Evolutionary conservation across 192 early-diverging fungal genomes (phyloP), one percentile per base, ranked within the genome.

Genomic region (Funneliformis geosporum): DNA sequence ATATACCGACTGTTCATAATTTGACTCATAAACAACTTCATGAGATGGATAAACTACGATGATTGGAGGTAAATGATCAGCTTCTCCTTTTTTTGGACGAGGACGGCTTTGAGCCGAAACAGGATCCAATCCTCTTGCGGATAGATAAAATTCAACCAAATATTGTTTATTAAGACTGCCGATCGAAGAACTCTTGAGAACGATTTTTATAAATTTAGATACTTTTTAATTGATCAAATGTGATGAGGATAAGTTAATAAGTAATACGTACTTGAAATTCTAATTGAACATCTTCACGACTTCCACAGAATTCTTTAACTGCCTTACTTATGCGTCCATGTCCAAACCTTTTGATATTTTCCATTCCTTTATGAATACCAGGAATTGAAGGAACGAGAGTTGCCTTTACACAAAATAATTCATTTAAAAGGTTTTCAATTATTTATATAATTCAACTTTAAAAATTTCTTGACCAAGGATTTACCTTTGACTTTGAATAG

Each of bases 331-430:
- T 64, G n/a, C 87, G 80, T 4, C 67, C 55, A 65, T 89, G 82
- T 0, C 90, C 90, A 77, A 87, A 88, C 50, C 7, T 39, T 8
- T 81, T 75, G 9, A 82, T 66, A 1, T 84, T 55, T n/a, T 82
- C 81, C 18, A 71, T 44, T 23, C 84, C 82, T 12, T 78, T 75
- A 64, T 69, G 75, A 8, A 75, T 21, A 10, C 86, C 82, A 0
- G 88, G 85, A 25, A 90, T 85, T 5, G 90, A 89, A 0, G 87
- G 84, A n/a, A 91, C 82, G 43, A 90, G 80, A 27, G 87, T 82
- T 0, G 83, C 85, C 84, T 55, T 55, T 55, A 0, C 28, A 40
- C 12, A 43, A 40, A 28, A 79, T 44, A n/a, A 10, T 40, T 18
- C 14, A 33, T 50, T 69, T 6, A 67, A 18, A 27, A 28, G 18